Percentiles rank a stretch among this genome's conserved stretches.
Evolutionary conservation across 116 monocot species (phyloP).

Genomic region (Posidonia oceanica): DNA sequence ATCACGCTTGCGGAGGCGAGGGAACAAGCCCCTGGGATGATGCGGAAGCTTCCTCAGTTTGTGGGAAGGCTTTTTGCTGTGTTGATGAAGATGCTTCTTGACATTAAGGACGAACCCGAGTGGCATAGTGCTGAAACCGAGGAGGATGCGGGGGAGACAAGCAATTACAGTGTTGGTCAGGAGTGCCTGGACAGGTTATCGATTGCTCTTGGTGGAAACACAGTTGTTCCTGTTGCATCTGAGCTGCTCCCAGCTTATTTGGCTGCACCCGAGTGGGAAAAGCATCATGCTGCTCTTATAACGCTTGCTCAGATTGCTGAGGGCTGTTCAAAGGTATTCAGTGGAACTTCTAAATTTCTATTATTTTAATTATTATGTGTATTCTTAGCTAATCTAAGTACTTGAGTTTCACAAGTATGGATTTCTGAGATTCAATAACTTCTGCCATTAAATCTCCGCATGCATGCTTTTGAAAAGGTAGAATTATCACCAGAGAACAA

Average conservation of each 20-base stretch:
- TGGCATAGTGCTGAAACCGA: constrained; percentile 73
- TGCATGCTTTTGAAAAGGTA: too few relatives aligned
- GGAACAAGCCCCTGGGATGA: constrained; percentile 93
- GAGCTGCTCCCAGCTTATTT: constrained; percentile 59
- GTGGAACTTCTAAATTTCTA: background rate
- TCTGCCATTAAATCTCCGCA: too few relatives aligned
- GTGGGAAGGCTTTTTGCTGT: constrained; percentile 71
- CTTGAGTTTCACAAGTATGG: too few relatives aligned
- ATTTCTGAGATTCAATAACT: too few relatives aligned
- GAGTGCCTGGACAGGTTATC: constrained; percentile 79
- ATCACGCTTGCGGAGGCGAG: constrained; percentile 82
- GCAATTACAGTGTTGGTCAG: constrained; percentile 68
- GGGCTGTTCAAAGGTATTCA: constrained; percentile 78
- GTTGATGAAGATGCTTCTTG: constrained; percentile 81
- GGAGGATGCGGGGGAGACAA: constrained; percentile 86
- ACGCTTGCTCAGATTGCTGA: constrained; percentile 93
- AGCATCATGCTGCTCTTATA: constrained; percentile 80
- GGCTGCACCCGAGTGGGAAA: constrained; percentile 79
- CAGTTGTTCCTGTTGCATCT: constrained; percentile 70
- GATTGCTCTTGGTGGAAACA: constrained; percentile 81
- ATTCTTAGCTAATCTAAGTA: too few relatives aligned
- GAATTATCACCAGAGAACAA: too few relatives aligned
- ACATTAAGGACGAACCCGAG: constrained; percentile 60
- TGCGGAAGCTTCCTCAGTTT: constrained; percentile 69
- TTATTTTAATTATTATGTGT: background rate